These are phyloP conservation scores for Venturia pyrina DNA, from an alignment of 2,329 filamentous ascomycete species.

Conservation along the genomic window DNA sequence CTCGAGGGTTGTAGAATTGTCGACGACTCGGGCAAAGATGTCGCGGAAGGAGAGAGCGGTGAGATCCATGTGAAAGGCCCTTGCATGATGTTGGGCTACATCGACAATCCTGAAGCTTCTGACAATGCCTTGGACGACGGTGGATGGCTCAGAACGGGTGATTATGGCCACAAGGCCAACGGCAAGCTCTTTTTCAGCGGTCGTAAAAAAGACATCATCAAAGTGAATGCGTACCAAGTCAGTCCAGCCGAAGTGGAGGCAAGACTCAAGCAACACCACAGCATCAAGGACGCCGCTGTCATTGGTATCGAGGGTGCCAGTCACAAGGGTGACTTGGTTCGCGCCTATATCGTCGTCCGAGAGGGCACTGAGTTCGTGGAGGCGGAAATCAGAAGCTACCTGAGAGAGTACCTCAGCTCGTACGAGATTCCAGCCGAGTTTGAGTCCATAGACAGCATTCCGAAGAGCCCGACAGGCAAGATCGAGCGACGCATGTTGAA, in stretches of 20 bases:
- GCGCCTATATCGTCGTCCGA: constrained; percentile 12
- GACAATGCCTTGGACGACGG: constrained; percentile 8
- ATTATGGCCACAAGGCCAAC: constrained; percentile 9
- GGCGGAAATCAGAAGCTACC: constrained; percentile 11
- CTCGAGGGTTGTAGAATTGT: constrained; percentile 9
- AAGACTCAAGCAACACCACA: constrained; percentile 10
- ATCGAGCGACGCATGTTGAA: constrained; percentile 13
- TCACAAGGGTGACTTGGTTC: constrained; percentile 10
- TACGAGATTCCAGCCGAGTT: constrained; percentile 15
- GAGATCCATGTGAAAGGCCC: constrained; percentile 11
- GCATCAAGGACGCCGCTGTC: constrained; percentile 12
- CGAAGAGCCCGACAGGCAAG: constrained; percentile 16
- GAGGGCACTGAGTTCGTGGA: background rate
- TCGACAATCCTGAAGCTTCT: constrained; percentile 13
- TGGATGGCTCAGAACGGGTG: constrained; percentile 14
- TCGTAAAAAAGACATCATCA: constrained; percentile 14
- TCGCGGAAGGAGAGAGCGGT: constrained; percentile 6
- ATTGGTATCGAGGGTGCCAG: constrained; percentile 9
- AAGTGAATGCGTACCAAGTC: constrained; percentile 12
- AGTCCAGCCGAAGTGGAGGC: constrained; percentile 11
- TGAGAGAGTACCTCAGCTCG: constrained; percentile 4
- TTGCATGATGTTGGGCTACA: constrained; percentile 13
- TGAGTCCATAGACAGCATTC: constrained; percentile 13
- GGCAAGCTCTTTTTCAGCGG: constrained; percentile 15
- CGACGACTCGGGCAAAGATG: constrained; percentile 4